Evolutionary conservation across 257 asterid genomes (phyloP), one percentile per base, ranked within the genome.

Genomic region (Catharanthus roseus): DNA sequence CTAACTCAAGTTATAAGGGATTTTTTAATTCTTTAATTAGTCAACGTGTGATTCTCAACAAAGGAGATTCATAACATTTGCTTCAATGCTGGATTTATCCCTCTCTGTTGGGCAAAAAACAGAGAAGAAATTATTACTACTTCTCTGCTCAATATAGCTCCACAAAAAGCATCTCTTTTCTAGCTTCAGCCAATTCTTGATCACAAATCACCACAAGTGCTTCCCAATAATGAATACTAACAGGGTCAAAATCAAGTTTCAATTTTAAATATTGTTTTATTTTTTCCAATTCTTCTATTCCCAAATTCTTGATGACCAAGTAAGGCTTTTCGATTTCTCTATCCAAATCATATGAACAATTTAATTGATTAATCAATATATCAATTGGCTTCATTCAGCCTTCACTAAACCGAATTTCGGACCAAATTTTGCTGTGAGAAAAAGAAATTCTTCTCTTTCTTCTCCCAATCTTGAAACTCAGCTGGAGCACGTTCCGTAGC

Each of bases 371-470:
- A 16, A 87, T 89, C 65, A 91, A 87, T 45, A 93, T 77, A 80
- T 93, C 99, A 78, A 93, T 91, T 13, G 96, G 96, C 83, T 93
- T 93, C 11, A 77, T 79, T 33, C 97, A 90, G 19, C 99, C 99
- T 84, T 91, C 96, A 41, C 86, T 90, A 66, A 89, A 71, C 72
- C 99, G 87, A 73, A 93, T 89, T 85, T 88, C 8, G 89, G 97
- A 89, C 72, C 97, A 78, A 71, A 86, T 72, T 80, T 93, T 93
- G 84, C 95, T 86, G 80, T 89, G 97, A 77, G 93, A 75, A 87
- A 91, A 81, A 86, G 91, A 72, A 91, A 91, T 89, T 86, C 97
- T 72, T 86, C 95, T 91, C 97, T 76, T 85, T 86, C 93, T 89
- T 87, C 83, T 91, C 96, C 95, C 93, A 86, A 72, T 86, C 96